A percentile compares a stretch with the other conserved stretches of the same genome.
phyloP scores from a whole-genome alignment of 129 eudicot species.

The Artemisia argyi region DNA sequence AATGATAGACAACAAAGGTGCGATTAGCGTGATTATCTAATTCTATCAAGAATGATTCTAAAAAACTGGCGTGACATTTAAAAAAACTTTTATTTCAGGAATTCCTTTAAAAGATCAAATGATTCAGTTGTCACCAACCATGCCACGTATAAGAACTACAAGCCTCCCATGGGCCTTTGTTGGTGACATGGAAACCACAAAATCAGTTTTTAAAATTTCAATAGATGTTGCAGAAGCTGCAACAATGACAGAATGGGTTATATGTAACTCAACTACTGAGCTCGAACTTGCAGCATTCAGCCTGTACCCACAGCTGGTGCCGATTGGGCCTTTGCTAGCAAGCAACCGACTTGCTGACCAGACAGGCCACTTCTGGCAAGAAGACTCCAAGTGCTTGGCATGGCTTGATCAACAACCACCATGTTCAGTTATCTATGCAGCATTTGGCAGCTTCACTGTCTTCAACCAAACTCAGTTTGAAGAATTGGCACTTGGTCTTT shows the following conservation, averaged over 20 bases:
- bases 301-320: slow-evolving; percentile 30
- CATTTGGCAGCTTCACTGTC: slow-evolving; percentile 61
- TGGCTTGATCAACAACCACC: slow-evolving; percentile 59
- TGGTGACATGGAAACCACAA: slow-evolving; percentile 15
- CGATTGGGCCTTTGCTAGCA: slow-evolving; percentile 57
- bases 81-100: slow-evolving; percentile 30
- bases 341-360: slow-evolving; percentile 44
- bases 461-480: slow-evolving; percentile 46
- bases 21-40: too few species aligned
- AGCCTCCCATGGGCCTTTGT: slow-evolving; percentile 39
- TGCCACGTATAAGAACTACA: slow-evolving; percentile 39
- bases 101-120: slow-evolving; percentile 25
- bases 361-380: slow-evolving; percentile 53
- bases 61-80: too few species aligned
- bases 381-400: slow-evolving; percentile 47
- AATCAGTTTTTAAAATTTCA: slow-evolving; percentile 16
- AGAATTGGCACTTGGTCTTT: slow-evolving; percentile 64
- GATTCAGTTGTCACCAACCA: slow-evolving; percentile 45
- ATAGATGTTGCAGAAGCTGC: neutral
- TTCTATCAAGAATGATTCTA: too few species aligned
- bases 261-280: slow-evolving; percentile 51
- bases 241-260: slow-evolving; percentile 26
- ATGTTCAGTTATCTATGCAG: slow-evolving; percentile 48
- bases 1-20: too few species aligned
- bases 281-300: slow-evolving; percentile 42